These are phyloP conservation scores for Emmonsia crescens DNA, from an alignment of 2,329 filamentous ascomycete genomes.

Conservation along the genomic window DNA sequence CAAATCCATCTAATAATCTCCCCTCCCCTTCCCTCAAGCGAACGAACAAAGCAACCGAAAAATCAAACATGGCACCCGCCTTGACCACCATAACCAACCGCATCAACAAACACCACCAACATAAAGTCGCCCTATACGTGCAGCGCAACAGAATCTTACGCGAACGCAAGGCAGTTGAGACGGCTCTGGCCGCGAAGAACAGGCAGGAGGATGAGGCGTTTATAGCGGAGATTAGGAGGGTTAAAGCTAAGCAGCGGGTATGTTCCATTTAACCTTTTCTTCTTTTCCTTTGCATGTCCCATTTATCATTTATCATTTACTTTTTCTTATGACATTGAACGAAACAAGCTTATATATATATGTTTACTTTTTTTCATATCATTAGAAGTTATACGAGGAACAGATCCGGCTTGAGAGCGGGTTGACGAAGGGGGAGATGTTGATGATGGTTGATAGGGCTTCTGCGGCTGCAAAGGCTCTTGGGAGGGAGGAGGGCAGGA, in stretches of 20 bases:
- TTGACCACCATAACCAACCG: not conserved
- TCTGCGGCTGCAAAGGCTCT: not conserved
- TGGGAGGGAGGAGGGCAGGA: not conserved
- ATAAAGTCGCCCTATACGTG: not conserved
- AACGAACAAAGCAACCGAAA: not conserved
- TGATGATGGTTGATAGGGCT: not conserved
- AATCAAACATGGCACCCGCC: not conserved
- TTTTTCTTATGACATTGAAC: not conserved
- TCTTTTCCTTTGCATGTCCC: not conserved
- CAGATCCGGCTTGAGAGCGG: not conserved
- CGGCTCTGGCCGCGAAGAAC: constrained; percentile 18
- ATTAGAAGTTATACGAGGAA: not conserved
- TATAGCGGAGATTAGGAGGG: constrained; percentile 29
- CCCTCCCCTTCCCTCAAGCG: too few species aligned
- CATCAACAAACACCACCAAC: not conserved
- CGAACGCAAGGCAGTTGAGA: not conserved
- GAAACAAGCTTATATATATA: too few species aligned
- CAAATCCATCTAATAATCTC: too few species aligned
- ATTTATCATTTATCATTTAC: not conserved
- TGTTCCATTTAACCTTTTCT: not conserved
- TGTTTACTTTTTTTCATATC: not conserved
- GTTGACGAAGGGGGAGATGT: not conserved
- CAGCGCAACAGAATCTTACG: constrained; percentile 23
- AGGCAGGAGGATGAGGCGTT: constrained; percentile 34
- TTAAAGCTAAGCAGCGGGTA: constrained; percentile 33